Evolutionary conservation across 139 green algal species (phyloP), one percentile per base, ranked within the genome.

Genomic region (Dunaliella primolecta): DNA sequence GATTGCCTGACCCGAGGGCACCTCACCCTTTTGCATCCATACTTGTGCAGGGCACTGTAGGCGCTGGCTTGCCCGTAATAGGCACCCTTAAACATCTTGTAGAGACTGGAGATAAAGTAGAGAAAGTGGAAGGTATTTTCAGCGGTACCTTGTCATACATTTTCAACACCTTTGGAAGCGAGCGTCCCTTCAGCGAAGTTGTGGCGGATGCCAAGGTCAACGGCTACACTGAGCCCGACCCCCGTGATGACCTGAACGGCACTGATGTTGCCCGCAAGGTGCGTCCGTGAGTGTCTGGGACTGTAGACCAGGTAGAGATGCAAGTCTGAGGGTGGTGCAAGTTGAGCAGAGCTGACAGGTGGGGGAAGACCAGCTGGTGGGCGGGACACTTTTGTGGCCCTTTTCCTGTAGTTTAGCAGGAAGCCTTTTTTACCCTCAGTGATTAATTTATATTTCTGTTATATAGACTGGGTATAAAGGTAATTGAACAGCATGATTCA

Each of bases 131-230:
- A 91, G 97, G 97, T 88, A 96, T 99, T 86, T 97, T 99, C 91
- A 95, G 89, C 20, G 96, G 96, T 34, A 99, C 97, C 1, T 92
- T 99, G 3, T 98, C 94, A 27, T 99, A 98, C 93, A 98, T 99
- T 83, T 99, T 99, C 94, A 99, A 99, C 90, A 95, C 84, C 35
- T 97, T 95, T 38, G 89, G 88, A 2, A 87, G 89, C 21, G 81
- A 79, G 29, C 35, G 86, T 3, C 78, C 89, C 1, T 99, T 99
- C 92, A 94, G 85, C 74, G 90, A 95, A 7, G 89, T 98, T 27
- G 97, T 99, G 33, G 83, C 80, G 33, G 86, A 95, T 36, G 97
- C 97, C 35, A 96, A 96, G 85, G 91, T 88, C 34, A 85, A 85
- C 31, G 96, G 96, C 2, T 99, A 93, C 93, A 98, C 96, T 0